Percentiles rank a stretch among this genome's conserved stretches.
phyloP scores from a whole-genome alignment of 257 asterid genomes.

The Solanum pinnatisectum region DNA sequence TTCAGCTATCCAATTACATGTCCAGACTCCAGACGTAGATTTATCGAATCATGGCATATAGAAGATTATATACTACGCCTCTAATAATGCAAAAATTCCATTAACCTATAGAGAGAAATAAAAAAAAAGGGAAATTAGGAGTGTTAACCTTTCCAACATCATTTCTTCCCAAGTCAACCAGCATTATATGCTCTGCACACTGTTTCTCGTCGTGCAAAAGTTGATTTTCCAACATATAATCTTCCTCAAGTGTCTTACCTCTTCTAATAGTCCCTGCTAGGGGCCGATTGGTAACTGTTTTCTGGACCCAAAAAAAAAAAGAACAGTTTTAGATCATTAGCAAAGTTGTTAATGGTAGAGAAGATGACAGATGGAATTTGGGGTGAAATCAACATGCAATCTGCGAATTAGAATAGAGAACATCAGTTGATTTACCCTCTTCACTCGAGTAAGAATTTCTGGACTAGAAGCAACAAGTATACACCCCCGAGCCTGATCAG shows the following conservation, averaged over 20 bases:
- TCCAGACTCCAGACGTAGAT: background rate
- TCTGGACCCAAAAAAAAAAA: constrained; percentile 30
- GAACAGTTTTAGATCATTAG: background rate
- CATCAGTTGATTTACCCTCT: constrained; percentile 38
- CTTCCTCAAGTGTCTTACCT: constrained; percentile 89
- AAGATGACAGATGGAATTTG: background rate
- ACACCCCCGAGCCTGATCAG: constrained; percentile 77
- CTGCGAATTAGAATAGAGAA: background rate
- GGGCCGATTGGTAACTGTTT: constrained; percentile 76
- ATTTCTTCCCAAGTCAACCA: constrained; percentile 97
- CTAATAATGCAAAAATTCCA: background rate
- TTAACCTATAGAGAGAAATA: background rate
- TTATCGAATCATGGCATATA: background rate
- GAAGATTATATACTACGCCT: background rate
- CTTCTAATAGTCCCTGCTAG: constrained; percentile 93
- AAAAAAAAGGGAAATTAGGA: background rate
- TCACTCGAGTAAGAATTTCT: constrained; percentile 89
- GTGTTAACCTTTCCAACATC: constrained; percentile 90
- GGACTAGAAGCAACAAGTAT: constrained; percentile 98
- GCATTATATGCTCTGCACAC: constrained; percentile 97
- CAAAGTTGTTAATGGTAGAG: background rate
- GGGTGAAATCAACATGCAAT: background rate
- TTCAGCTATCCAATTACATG: background rate
- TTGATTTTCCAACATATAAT: constrained; percentile 78
- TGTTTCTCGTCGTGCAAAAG: constrained; percentile 83